Evolutionary conservation across 2,329 filamentous ascomycete species (phyloP).

Genomic region (Chrysoporthe cubensis): DNA sequence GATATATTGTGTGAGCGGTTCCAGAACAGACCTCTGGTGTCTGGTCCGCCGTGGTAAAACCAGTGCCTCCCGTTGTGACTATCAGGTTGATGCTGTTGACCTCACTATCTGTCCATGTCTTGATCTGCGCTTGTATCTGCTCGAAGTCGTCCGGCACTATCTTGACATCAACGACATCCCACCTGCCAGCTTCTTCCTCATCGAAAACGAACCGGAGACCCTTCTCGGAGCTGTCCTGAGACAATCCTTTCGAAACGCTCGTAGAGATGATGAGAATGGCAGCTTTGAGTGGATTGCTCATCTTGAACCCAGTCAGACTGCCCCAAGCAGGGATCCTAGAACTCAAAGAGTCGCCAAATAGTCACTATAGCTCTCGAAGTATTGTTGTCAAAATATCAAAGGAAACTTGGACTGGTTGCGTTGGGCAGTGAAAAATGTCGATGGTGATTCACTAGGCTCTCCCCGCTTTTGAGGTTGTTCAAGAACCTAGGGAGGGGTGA

Average conservation of each 20-base stretch:
- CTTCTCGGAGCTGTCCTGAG: conserved; percentile 74
- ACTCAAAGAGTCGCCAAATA: neutral
- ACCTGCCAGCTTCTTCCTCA: conserved; percentile 68
- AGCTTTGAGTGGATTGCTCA: conserved; percentile 58
- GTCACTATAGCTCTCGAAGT: too few species aligned
- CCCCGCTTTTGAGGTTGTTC: neutral
- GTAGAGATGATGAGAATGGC: conserved; percentile 89
- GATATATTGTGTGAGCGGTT: neutral
- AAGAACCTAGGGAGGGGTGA: neutral
- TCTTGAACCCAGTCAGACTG: neutral
- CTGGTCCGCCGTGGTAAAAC: conserved; percentile 81
- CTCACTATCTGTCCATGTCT: conserved; percentile 68
- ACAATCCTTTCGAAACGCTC: conserved; percentile 79
- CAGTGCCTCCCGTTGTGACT: conserved; percentile 89
- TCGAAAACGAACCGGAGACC: conserved; percentile 72
- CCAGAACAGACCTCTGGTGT: conserved; percentile 77
- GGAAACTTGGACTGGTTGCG: neutral
- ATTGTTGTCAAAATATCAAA: neutral
- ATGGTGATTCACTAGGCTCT: neutral
- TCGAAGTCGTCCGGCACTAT: conserved; percentile 80
- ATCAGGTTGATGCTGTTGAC: conserved; percentile 71
- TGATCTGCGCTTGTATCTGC: conserved; percentile 76
- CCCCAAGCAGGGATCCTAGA: neutral
- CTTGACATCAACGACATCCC: conserved; percentile 68
- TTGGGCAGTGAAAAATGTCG: neutral